Evolutionary conservation across 1,284 basidiomycete genomes (phyloP), one percentile per base, ranked within the genome.

Genomic region (Austropuccinia psidii): DNA sequence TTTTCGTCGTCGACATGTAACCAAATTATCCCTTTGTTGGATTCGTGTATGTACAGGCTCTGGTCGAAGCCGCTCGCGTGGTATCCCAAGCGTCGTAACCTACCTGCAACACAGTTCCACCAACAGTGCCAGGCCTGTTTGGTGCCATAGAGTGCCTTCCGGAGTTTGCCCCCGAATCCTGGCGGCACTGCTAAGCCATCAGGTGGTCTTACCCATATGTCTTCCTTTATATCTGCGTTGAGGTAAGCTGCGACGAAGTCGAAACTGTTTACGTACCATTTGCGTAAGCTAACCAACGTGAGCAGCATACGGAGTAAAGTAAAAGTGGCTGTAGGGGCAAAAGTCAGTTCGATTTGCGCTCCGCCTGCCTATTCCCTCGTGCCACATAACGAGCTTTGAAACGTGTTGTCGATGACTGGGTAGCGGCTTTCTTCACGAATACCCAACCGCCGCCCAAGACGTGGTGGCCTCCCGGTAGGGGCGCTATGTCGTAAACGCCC

Each of bases 221-320:
- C 47, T 31, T 70, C 31, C 21, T 58, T 45, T 24, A 70, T 70
- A 0, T 19, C 7, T 2, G 55, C 54, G 35, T 70, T 54, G 1
- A 69, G 54, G 17, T 69, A 69, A 4, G 66, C 66, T 24, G 65
- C 52, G 3, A 41, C 55, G 29, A 66, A n/a, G 19, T 66, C 7
- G n/a, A 67, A 67, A 21, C 35, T 24, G 33, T 68, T 24, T 4
- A 68, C 24, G 0, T 2, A 7, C 52, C 65, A 68, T 0, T 13
- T 2, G 31, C 24, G 37, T 19, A 11, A 4, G 5, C 49, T 37
- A 7, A 37, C 65, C 0, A 55, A 1, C 0, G 37, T 31, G 13
- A 68, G 37, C 5, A 68, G 31, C 35, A 68, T 54, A 0, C 50
- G 4, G 3, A 68, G 21, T 0, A 50, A 54, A 2, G 65, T 50